Conservation (phyloP, 257 asterid species). For the Galeopsis tetrahit region DNA sequence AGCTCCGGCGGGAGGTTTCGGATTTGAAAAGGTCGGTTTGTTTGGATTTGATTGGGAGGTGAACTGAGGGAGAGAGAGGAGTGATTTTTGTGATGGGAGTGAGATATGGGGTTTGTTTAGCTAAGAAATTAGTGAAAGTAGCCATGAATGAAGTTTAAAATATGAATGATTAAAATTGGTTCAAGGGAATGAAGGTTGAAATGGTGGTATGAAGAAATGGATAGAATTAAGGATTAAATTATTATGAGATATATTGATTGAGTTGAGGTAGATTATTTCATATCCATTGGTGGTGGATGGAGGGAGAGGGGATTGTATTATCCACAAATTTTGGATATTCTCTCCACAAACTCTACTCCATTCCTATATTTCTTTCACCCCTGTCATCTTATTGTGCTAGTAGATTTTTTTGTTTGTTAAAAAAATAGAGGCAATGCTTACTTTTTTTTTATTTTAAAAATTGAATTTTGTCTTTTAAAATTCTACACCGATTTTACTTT, state of each 20-base stretch:
- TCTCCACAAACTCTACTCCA: not conserved
- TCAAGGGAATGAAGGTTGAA: not conserved
- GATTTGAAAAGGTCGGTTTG: not conserved
- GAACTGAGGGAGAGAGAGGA: constrained; percentile 34
- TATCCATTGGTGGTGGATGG: constrained; percentile 26
- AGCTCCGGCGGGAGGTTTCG: constrained; percentile 21
- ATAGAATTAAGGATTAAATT: not conserved
- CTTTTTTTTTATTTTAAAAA: no score
- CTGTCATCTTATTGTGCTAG: no score
- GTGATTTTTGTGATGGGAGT: constrained; percentile 46
- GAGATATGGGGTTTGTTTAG: constrained; percentile 59
- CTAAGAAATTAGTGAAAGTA: constrained; percentile 59
- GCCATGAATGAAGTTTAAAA: constrained; percentile 49
- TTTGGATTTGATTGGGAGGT: constrained; percentile 29
- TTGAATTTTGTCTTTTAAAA: no score
- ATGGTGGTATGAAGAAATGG: not conserved
- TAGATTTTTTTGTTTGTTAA: no score
- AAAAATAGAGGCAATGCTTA: no score
- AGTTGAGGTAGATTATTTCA: constrained; percentile 26
- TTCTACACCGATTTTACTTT: no score
- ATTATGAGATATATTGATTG: constrained; percentile 25
- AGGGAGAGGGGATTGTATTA: constrained; percentile 20
- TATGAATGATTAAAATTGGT: not conserved
- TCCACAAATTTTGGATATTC: constrained; percentile 39
- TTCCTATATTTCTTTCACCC: not conserved